These are phyloP conservation scores for Aspergillus bridgeri DNA, from an alignment of 495 filamentous ascomycete species.

Conservation along the genomic window DNA sequence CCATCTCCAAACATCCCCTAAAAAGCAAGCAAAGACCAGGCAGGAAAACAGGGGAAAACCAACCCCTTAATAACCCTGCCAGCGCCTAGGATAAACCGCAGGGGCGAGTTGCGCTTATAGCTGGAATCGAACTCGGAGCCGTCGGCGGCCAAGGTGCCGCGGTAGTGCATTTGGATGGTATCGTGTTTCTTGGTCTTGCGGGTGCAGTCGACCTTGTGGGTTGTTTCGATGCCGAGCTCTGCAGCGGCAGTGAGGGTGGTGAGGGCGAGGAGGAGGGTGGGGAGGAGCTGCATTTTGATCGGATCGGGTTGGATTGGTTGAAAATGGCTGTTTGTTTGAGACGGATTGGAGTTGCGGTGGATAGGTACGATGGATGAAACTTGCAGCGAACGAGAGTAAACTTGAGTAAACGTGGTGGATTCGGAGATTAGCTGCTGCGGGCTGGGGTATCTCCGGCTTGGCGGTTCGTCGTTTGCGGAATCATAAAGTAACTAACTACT, in stretches of 20 bases:
- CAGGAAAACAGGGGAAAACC: constrained; percentile 18
- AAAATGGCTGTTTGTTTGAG: constrained; percentile 1
- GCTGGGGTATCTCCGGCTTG: neutral
- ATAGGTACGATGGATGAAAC: neutral
- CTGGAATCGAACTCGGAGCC: constrained; percentile 56
- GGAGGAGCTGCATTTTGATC: constrained; percentile 16
- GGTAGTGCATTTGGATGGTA: constrained; percentile 80
- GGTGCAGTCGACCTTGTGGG: constrained; percentile 63
- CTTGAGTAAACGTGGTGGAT: neutral
- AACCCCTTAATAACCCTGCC: constrained; percentile 87
- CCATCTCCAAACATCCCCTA: neutral
- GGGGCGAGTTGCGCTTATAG: constrained; percentile 71
- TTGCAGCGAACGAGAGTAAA: neutral
- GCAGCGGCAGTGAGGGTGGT: constrained; percentile 53
- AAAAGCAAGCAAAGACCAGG: neutral
- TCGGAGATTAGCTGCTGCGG: neutral
- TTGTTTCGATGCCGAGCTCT: constrained; percentile 70
- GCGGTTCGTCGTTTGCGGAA: neutral
- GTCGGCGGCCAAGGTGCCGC: constrained; percentile 62
- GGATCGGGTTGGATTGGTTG: neutral
- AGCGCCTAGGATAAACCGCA: constrained; percentile 72
- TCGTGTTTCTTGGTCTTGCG: constrained; percentile 77
- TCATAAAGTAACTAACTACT: neutral
- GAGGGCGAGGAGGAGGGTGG: constrained; percentile 50
- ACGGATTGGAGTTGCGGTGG: neutral